Percentiles rank a stretch among this genome's conserved stretches.
These are phyloP conservation scores for Colletotrichum limetticola DNA, from an alignment of 2,329 filamentous ascomycete genomes.

Conservation along the genomic window DNA sequence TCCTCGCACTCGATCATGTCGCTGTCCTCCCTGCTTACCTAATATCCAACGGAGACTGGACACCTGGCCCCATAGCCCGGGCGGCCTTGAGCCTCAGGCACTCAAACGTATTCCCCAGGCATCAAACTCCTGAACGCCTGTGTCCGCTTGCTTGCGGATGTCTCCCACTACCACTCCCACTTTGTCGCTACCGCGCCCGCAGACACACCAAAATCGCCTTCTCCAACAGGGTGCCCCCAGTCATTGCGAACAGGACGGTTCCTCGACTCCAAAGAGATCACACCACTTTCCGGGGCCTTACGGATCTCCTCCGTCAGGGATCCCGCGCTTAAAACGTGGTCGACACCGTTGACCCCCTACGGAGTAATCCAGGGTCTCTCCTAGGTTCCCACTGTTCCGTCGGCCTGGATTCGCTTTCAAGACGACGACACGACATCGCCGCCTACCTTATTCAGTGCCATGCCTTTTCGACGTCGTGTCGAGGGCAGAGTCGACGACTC, in stretches of 20 bases:
- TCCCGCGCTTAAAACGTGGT: slow-evolving; percentile 8
- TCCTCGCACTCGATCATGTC: not conserved
- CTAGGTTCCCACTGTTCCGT: not conserved
- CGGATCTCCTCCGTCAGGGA: slow-evolving; percentile 10
- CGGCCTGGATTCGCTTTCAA: not conserved
- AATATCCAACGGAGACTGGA: not conserved
- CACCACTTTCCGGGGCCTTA: slow-evolving; percentile 31
- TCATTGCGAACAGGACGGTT: not conserved
- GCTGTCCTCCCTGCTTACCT: not conserved
- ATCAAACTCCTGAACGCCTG: not conserved
- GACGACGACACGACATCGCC: not conserved
- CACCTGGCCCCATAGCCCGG: too few species aligned
- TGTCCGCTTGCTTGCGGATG: not conserved
- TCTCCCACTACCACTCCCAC: not conserved
- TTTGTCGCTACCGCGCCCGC: not conserved
- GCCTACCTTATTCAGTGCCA: not conserved
- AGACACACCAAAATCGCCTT: too few species aligned
- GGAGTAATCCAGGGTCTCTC: not conserved
- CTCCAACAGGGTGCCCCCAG: slow-evolving; percentile 4
- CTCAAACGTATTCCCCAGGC: not conserved
- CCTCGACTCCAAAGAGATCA: slow-evolving; percentile 25
- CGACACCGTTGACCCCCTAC: not conserved
- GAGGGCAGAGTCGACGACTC: not conserved
- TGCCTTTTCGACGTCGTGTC: not conserved
- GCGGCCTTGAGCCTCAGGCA: not conserved